Conservation (phyloP, 768 basidiomycete species). For the Hortiboletus campestris region DNA sequence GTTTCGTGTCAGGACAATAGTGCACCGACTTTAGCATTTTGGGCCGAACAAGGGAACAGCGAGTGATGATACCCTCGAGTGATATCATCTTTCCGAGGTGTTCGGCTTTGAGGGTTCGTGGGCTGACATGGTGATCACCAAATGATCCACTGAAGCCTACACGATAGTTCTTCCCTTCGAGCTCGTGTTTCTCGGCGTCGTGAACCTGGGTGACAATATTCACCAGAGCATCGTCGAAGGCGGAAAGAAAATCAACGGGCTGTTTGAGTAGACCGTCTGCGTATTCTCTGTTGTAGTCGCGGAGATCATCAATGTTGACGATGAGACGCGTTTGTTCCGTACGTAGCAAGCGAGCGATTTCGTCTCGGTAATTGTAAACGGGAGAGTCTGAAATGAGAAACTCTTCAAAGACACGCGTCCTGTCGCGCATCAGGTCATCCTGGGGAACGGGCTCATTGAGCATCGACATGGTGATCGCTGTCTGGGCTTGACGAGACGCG, state of each 20-base stretch:
- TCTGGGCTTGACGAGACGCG: conserved; percentile 6
- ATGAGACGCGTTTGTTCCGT: conserved; percentile 83
- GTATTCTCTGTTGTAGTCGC: conserved; percentile 86
- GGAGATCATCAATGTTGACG: conserved; percentile 93
- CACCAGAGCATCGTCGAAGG: conserved; percentile 81
- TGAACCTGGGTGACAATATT: conserved; percentile 72
- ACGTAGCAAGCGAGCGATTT: conserved; percentile 79
- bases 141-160: conserved; percentile 95
- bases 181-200: conserved; percentile 78
- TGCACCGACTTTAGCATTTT: conserved; percentile 98
- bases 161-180: conserved; percentile 76
- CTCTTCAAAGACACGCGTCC: conserved; percentile 77
- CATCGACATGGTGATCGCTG: conserved; percentile 30
- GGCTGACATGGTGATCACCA: conserved; percentile 97
- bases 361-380: conserved; percentile 80
- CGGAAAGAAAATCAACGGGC: conserved; percentile 82
- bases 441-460: conserved; percentile 57
- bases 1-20: conserved; percentile 83
- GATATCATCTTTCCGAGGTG: conserved; percentile 97
- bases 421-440: conserved; percentile 73
- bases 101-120: conserved; percentile 81
- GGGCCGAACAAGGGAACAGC: conserved; percentile 96
- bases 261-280: conserved; percentile 87
- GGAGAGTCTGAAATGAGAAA: conserved; percentile 71
- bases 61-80: conserved; percentile 95